Base-by-base conservation (phyloP, 2,329 filamentous ascomycete genomes). In the Metarhizium album region DNA sequence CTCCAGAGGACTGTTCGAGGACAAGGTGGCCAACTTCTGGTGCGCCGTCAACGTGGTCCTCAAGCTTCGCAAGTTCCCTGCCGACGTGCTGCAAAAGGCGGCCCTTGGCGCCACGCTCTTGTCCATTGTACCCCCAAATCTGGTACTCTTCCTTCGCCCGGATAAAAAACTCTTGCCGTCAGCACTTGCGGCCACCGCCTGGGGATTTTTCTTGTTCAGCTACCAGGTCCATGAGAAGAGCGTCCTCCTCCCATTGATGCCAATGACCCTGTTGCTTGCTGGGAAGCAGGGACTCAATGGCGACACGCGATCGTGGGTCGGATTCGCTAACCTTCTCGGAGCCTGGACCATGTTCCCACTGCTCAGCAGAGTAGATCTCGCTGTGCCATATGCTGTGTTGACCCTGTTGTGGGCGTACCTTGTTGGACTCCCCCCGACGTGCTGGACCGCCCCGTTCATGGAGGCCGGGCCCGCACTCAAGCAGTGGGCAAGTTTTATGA, bases 221-320 rank as follows among this genome's bases (percentile, higher is more conserved):
- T 98, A 95, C 66, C 93, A 98, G 64, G 94, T 98, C 0, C 93
- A 98, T 62, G 93, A 98, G 71, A 98, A 98, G 76, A 96, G 90
- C 57, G 89, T 95, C 0, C 74, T 98, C 4, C 78, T 98, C 2
- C 94, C 93, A 1, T 74, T 98, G 45, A 80, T 97, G 64, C 93
- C 93, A 0, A 95, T 94, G 87, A 97, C 90, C 0, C 70, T 96
- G 6, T 75, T 97, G 4, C 75, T 98, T 38, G 86, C 87, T 16
- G 83, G 86, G 16, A 80, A 84, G 55, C 80, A 87, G 46, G 91
- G 91, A 0, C 70, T 98, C 47, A 81, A 81, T 53, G 86, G 86
- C 53, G 82, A 84, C 49, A 81, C 80, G 18, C 80, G 93, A 46
- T 83, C 88, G 2, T 98, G 93, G 93, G 84, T 97, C 4, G 90